Evolutionary conservation across 108 stramenopile species (phyloP), one percentile per base, ranked within the genome.

Genomic region (Cyclotella sp.): DNA sequence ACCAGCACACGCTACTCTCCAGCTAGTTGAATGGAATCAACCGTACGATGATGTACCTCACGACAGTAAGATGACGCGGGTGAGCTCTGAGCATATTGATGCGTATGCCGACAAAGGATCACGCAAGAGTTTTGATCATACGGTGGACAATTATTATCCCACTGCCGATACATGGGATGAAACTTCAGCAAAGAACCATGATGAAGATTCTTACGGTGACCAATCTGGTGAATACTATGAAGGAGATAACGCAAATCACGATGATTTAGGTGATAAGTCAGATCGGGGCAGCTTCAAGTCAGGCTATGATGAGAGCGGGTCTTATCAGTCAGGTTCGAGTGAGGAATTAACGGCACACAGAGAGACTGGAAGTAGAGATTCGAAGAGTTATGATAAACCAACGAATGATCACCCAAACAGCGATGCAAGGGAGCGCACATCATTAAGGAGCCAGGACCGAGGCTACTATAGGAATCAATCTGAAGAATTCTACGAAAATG

Each of bases 151-250:
- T 21, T 42, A 44, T 22, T 24, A 45, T 64, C 43, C 16, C 9
- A 64, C 22, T 64, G 18, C 49, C 8, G 63, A 45, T 45, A 62
- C 34, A 40, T 62, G 34, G 61, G 16, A 62, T 16, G 61, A 30
- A 39, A 16, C 60, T 39, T 29, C 13, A 3, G 60, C 29, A 39
- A 61, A 61, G 30, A 10, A 61, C 55, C 12, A 57, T 21, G 62
- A 63, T 40, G 15, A 63, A 1, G 55, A 55, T 2, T 39, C 13
- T 12, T 55, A 55, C 55, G 24, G 55, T 40, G 5, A 21, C 10
- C 16, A 40, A 63, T 40, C 41, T 63, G 62, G 39, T 40, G 41
- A 43, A 11, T 42, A 19, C 62, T 63, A 26, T 11, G 62, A 10
- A 11, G 26, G 34, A 14, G 55, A 55, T n/a, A 8, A 55, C 3